Evolutionary conservation across 2,329 filamentous ascomycete genomes (phyloP).

Genomic region (Periconia sp.): DNA sequence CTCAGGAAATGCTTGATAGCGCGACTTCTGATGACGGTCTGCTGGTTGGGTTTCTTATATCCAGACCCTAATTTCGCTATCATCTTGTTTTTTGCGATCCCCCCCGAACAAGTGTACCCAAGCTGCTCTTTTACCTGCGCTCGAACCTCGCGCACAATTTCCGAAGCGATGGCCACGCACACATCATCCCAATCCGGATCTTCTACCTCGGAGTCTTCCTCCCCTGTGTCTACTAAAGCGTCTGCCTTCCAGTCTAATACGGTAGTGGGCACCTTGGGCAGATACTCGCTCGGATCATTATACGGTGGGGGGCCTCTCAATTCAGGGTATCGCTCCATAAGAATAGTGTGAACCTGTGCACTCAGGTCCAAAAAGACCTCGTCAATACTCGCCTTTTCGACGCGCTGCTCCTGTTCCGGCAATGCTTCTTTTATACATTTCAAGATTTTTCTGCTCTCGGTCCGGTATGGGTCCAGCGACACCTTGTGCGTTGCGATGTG

Average conservation of each 20-base stretch:
- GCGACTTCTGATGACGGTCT: slow-evolving; percentile 89
- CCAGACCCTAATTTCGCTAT: slow-evolving; percentile 90
- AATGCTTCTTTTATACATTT: slow-evolving; percentile 74
- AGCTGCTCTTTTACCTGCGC: slow-evolving; percentile 67
- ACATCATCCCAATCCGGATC: slow-evolving; percentile 98
- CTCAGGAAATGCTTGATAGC: slow-evolving; percentile 78
- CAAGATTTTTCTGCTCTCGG: slow-evolving; percentile 81
- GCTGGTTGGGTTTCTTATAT: slow-evolving; percentile 89
- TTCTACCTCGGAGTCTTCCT: slow-evolving; percentile 70
- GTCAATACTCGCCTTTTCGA: slow-evolving; percentile 94
- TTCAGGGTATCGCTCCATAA: slow-evolving; percentile 78
- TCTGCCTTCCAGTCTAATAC: slow-evolving; percentile 83
- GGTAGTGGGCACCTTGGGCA: slow-evolving; percentile 73
- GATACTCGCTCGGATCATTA: slow-evolving; percentile 68
- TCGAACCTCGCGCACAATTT: slow-evolving; percentile 80
- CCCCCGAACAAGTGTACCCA: slow-evolving; percentile 88
- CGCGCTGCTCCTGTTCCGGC: slow-evolving; percentile 64
- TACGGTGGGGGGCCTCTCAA: slow-evolving; percentile 68
- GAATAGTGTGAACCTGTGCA: slow-evolving; percentile 73
- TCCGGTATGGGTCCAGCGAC: slow-evolving; percentile 86
- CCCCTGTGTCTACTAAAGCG: slow-evolving; percentile 76
- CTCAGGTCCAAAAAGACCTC: slow-evolving; percentile 95
- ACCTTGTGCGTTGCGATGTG: slow-evolving; percentile 91
- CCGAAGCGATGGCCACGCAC: slow-evolving; percentile 80
- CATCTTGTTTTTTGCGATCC: slow-evolving; percentile 90